Evolutionary conservation across 331 rosid genomes (phyloP), one percentile per base, ranked within the genome.

Genomic region (Quercus lobata): DNA sequence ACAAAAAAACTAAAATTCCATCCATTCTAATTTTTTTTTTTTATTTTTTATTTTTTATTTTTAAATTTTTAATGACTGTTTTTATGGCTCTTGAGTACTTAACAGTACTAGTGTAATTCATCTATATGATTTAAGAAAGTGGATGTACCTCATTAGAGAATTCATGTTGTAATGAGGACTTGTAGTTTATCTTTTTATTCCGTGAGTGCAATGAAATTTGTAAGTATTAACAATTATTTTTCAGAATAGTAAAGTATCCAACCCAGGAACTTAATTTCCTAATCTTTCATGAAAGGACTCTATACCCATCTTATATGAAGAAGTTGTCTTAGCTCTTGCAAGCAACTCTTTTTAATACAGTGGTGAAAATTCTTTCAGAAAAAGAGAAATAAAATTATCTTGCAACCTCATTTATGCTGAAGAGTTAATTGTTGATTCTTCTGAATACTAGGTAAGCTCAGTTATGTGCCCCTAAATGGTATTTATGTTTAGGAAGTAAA

Each of bases 401-500:
- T 65, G 32, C 22, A 15, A 16, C 9, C 46, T 30, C 71, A 16
- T 61, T 8, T 41, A 41, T 8, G 46, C 12, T 41, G 3, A 58
- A 49, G 22, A 79, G 74, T 30, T 79, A 55, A 76, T 14, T 71
- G n/a, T 80, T 79, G 49, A 55, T 78, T 15, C 41, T 72, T 81
- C 71, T 77, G 69, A 77, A 72, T 34, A 80, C 54, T 75, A 93
- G 98, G 99, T 95, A 89, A 93, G 98, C 83, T 86, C 97, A 58
- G 18, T 14, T 24, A 22, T 22, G 5, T 24, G 66, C 18, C 17
- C 27, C 24, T 16, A 10, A 11, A 58, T 9, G 17, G 66, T 21
- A 58, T 58, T 21, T 60, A 21, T 58, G 25, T 60, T 14, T 15
- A 60, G 14, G 30, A 60, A 24, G 15, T 60, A 22, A 22, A 24